Conservation (phyloP, 2,329 filamentous ascomycete species). For the Verticillium zaregamsianum region DNA sequence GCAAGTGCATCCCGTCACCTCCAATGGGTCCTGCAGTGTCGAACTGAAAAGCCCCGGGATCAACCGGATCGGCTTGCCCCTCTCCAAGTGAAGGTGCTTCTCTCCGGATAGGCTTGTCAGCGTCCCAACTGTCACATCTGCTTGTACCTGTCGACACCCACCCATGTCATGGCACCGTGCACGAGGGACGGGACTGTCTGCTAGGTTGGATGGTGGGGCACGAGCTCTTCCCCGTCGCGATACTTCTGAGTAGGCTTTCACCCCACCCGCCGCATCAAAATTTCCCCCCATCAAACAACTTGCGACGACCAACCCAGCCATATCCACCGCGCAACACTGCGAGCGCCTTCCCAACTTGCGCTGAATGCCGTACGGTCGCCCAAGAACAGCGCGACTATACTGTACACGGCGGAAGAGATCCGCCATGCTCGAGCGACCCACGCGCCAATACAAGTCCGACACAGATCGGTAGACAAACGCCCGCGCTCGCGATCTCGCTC, state of each 20-base stretch:
- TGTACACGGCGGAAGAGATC: background rate
- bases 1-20: too few relatives aligned
- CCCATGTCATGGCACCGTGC: background rate
- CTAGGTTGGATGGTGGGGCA: conserved; percentile 10
- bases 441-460: background rate
- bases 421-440: background rate
- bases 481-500: background rate
- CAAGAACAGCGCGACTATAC: background rate
- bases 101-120: too few relatives aligned
- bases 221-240: conserved; percentile 6
- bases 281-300: background rate
- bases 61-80: too few relatives aligned
- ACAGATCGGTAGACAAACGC: background rate
- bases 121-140: too few relatives aligned
- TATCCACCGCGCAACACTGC: background rate
- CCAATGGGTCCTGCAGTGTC: too few relatives aligned
- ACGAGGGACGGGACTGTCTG: background rate
- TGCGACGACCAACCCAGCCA: background rate
- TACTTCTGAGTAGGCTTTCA: background rate
- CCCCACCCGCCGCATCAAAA: background rate
- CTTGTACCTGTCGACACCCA: background rate
- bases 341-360: background rate
- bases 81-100: too few relatives aligned
- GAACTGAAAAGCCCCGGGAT: too few relatives aligned
- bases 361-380: background rate